Evolutionary conservation across 129 eudicot genomes (phyloP).

Genomic region (Pittosporum tobira): DNA sequence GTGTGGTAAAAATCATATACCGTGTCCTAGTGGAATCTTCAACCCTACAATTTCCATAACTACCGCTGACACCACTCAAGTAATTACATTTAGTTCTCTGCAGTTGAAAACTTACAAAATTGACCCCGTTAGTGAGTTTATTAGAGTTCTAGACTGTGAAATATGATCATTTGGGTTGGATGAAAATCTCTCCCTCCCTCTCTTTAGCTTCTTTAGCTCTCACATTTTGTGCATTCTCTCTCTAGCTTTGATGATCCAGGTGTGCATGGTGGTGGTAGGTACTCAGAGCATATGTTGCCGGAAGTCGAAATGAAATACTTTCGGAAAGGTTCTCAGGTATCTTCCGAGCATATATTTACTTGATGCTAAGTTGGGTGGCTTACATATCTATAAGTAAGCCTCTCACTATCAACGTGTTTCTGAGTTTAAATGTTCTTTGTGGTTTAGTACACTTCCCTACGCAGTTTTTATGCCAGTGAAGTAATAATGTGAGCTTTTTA

Average conservation of each 20-base stretch:
- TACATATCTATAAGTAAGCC: not conserved
- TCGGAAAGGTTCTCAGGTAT: slow-evolving; percentile 66
- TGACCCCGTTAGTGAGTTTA: not conserved
- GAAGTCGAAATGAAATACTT: slow-evolving; percentile 48
- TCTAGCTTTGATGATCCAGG: slow-evolving; percentile 61
- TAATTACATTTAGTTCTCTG: not conserved
- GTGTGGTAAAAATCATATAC: too few relatives aligned
- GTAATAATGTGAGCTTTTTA: too few relatives aligned
- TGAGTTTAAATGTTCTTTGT: not conserved
- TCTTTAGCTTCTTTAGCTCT: not conserved
- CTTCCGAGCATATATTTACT: slow-evolving; percentile 4
- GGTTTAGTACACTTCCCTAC: not conserved
- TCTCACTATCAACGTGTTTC: not conserved
- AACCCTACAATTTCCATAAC: not conserved
- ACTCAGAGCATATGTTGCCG: slow-evolving; percentile 62
- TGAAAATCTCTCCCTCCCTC: not conserved
- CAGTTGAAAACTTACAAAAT: slow-evolving; percentile 1
- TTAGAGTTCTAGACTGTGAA: not conserved
- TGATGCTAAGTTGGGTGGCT: not conserved
- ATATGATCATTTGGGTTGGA: not conserved
- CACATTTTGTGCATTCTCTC: not conserved
- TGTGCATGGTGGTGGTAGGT: slow-evolving; percentile 56
- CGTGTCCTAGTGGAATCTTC: not conserved
- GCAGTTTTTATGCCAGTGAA: not conserved
- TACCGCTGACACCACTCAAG: not conserved